Percentiles rank a stretch among this genome's conserved stretches.
phyloP scores from a whole-genome alignment of 2,329 filamentous ascomycete species.

The Monosporascus sp. region DNA sequence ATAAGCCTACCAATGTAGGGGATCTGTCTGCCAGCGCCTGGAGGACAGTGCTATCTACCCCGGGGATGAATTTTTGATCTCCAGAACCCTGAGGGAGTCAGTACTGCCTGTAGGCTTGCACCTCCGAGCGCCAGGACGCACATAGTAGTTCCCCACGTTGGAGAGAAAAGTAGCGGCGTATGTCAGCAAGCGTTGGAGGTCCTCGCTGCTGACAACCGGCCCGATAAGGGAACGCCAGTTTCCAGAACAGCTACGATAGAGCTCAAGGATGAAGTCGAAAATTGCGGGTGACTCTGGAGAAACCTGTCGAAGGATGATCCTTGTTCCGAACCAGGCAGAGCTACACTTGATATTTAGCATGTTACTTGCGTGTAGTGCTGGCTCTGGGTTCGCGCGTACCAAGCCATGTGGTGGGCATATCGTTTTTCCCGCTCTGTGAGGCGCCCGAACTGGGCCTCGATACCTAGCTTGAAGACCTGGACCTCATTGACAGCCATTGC shows the following conservation, averaged over 20 bases:
- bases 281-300: slow-evolving; percentile 52
- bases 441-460: slow-evolving; percentile 43
- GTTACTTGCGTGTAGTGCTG: slow-evolving; percentile 3
- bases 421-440: slow-evolving; percentile 50
- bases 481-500: neutral
- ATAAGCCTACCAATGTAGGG: slow-evolving; percentile 33
- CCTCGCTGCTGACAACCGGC: slow-evolving; percentile 33
- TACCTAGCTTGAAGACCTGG: slow-evolving; percentile 12
- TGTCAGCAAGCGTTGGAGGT: slow-evolving; percentile 44
- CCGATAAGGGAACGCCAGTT: slow-evolving; percentile 42
- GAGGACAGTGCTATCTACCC: slow-evolving; percentile 35
- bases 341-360: slow-evolving; percentile 23
- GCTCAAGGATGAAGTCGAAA: slow-evolving; percentile 53
- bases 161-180: slow-evolving; percentile 53
- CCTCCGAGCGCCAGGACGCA: slow-evolving; percentile 9
- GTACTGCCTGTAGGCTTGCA: neutral
- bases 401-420: slow-evolving; percentile 57
- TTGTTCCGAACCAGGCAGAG: slow-evolving; percentile 49
- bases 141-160: slow-evolving; percentile 56
- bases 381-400: slow-evolving; percentile 11
- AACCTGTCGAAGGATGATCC: slow-evolving; percentile 52
- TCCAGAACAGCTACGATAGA: slow-evolving; percentile 43
- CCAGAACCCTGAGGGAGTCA: slow-evolving; percentile 38
- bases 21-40: slow-evolving; percentile 36
- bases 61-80: slow-evolving; percentile 55